Base-by-base conservation (phyloP, 164 flowering plant species). In the Buxus sempervirens region DNA sequence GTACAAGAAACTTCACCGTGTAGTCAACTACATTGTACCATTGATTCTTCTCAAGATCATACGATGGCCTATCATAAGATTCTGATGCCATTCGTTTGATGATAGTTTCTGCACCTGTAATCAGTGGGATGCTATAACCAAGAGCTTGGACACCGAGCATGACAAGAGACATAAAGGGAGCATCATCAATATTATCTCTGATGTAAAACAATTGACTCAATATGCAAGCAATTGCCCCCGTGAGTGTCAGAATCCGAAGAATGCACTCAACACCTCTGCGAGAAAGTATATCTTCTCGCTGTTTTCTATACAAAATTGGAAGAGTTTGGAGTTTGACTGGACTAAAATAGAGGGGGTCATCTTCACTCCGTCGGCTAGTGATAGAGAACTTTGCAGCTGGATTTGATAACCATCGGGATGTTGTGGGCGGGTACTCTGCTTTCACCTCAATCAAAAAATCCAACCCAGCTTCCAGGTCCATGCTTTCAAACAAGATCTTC, bases 61-160 rank as follows among this genome's bases (percentile, higher is more conserved):
- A 80, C 13, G 88, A 79, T 0, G 77, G 57, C 36, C 58, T 69
- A 61, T 80, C 85, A 48, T 80, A 58, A 58, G 83, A 69, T 51
- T 84, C 85, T 14, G 88, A 77, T 27, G 79, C 65, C 70, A 54
- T 64, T 53, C 67, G 75, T 58, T 77, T 77, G 71, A 88, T 83
- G 23, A 91, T 59, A 64, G 94, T 88, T 75, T 88, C 93, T 1
- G 87, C 93, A 59, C 88, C 96, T 0, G 91, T 89, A 70, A 89
- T 79, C 56, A 93, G 78, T 24, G 91, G 97, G 72, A 93, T 67
- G 73, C 87, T 77, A 64, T 89, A 89, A 20, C 98, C 98, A 38
- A 93, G 70, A 65, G 86, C 90, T 80, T 93, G 98, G 51, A 88
- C 86, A 16, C 89, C 96, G 21, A 93, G 81, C 93, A 88, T 90